Base-by-base conservation (phyloP, 2,329 filamentous ascomycete genomes). In the Kalaharituber pfeilii region DNA sequence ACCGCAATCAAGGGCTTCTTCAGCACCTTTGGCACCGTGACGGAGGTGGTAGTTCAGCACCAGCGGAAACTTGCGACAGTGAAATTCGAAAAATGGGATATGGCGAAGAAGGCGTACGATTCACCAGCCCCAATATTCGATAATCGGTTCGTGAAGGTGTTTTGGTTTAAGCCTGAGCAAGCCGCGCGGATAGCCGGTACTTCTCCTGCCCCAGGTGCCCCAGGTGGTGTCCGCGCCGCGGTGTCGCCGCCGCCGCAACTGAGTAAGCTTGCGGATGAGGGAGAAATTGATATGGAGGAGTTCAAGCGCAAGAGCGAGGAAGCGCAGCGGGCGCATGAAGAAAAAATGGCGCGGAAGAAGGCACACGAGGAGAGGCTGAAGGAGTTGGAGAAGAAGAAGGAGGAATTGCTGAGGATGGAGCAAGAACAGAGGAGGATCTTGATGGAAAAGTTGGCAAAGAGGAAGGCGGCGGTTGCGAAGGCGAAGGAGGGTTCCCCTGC, bases 111-210 rank as follows among this genome's bases (percentile, higher is more conserved):
- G 15, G 85, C 85, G 1, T 86, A 85, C 65, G 75, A 75, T 49
- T 87, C 82, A 7, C 84, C 85, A 0, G 86, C 86, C 64, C 81
- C 80, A 49, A 81, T 91, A 45, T 91, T 89, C 64, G 82, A 88
- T 63, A 91, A 89, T 62, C 75, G 85, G 9, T 91, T 91, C 62
- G 85, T 91, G 50, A 88, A 86, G 63, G 81, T 89, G 0, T 87
- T 82, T 63, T 89, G 84, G 84, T 75, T 79, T 64, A 81, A 78
- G 61, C 74, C 76, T 5, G 66, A 63, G 15, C 65, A 66, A 15
- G 56, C 50, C 7, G 54, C 62, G 8, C 68, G 67, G 47, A 66
- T 62, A 39, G 2, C n/a, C 2, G 51, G 57, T 7, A 49, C 61
- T 18, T 64, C 65, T 53, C 63, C 52, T 27, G 56, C 61, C 30